A percentile compares a stretch with the other conserved stretches of the same genome.
phyloP scores from a whole-genome alignment of 768 basidiomycete genomes.

The Rubroboletus satanas region DNA sequence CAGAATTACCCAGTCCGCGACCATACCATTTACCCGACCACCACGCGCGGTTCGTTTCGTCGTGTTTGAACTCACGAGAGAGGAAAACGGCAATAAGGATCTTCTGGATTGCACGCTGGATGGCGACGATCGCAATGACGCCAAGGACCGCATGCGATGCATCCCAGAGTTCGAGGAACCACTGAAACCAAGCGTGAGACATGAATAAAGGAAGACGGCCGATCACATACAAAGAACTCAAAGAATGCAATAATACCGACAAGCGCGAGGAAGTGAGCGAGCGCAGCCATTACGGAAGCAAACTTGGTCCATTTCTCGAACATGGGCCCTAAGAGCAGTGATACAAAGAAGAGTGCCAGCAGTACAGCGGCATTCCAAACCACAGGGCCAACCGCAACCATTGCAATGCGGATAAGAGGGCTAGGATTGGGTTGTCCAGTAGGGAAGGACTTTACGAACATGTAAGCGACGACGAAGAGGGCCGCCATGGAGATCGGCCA shows the following conservation, averaged over 20 bases:
- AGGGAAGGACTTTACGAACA: conserved; percentile 93
- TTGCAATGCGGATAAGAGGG: conserved; percentile 81
- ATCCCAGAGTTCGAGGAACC: conserved; percentile 97
- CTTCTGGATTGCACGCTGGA: conserved; percentile 93
- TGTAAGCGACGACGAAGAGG: conserved; percentile 80
- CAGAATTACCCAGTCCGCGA: conserved; percentile 84
- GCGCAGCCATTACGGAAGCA: conserved; percentile 86
- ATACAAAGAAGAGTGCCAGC: conserved; percentile 80
- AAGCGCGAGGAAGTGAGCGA: conserved; percentile 81
- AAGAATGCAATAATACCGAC: conserved; percentile 87
- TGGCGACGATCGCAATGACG: conserved; percentile 80
- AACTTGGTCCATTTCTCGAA: conserved; percentile 83
- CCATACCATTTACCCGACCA: conserved; percentile 99
- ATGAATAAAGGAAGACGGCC: conserved; percentile 31
- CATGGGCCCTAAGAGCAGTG: conserved; percentile 91
- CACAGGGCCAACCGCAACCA: conserved; percentile 89
- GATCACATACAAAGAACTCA: conserved; percentile 82
- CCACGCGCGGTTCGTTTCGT: conserved; percentile 98
- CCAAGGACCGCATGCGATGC: conserved; percentile 95
- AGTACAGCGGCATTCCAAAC: conserved; percentile 93
- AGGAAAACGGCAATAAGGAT: conserved; percentile 91
- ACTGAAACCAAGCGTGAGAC: conserved; percentile 42
- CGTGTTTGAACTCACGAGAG: conserved; percentile 96
- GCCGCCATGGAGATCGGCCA: conserved; percentile 73
- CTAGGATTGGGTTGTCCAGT: conserved; percentile 68